Evolutionary conservation across 2,329 filamentous ascomycete genomes (phyloP).

Genomic region (Phialophora tarda): DNA sequence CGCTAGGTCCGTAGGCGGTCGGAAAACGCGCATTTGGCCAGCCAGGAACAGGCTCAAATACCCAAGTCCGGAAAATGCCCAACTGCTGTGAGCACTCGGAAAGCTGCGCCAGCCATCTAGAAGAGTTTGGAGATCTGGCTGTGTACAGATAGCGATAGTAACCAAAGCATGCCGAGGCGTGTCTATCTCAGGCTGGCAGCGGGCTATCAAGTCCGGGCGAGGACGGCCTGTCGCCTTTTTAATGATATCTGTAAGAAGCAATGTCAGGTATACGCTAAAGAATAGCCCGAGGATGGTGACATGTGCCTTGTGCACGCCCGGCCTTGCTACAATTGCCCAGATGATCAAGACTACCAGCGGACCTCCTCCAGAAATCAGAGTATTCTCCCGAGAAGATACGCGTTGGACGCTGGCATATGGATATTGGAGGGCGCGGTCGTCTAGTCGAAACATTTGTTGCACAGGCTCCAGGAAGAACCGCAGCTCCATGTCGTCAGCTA

Average conservation of each 20-base stretch:
- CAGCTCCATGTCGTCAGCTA: constrained; percentile 62
- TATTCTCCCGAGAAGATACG: constrained; percentile 73
- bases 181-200: constrained; percentile 73
- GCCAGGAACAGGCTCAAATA: constrained; percentile 58
- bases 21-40: constrained; percentile 63
- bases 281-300: constrained; percentile 80
- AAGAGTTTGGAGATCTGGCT: constrained; percentile 60
- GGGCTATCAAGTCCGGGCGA: constrained; percentile 81
- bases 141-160: constrained; percentile 51
- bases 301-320: constrained; percentile 78
- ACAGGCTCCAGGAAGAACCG: constrained; percentile 78
- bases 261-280: constrained; percentile 75
- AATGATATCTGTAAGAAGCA: constrained; percentile 83
- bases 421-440: constrained; percentile 81
- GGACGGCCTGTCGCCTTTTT: constrained; percentile 87
- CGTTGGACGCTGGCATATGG: constrained; percentile 83
- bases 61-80: constrained; percentile 65
- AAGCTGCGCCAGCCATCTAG: constrained; percentile 70
- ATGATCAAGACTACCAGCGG: constrained; percentile 70
- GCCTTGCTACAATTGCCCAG: constrained; percentile 67
- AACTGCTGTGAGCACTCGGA: constrained; percentile 66
- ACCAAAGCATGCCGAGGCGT: constrained; percentile 62
- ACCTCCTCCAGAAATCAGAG: constrained; percentile 75
- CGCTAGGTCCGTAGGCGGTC: constrained; percentile 62
- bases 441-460: constrained; percentile 89